Evolutionary conservation across 345 rosid genomes (phyloP).

Genomic region (Jatropha curcas): DNA sequence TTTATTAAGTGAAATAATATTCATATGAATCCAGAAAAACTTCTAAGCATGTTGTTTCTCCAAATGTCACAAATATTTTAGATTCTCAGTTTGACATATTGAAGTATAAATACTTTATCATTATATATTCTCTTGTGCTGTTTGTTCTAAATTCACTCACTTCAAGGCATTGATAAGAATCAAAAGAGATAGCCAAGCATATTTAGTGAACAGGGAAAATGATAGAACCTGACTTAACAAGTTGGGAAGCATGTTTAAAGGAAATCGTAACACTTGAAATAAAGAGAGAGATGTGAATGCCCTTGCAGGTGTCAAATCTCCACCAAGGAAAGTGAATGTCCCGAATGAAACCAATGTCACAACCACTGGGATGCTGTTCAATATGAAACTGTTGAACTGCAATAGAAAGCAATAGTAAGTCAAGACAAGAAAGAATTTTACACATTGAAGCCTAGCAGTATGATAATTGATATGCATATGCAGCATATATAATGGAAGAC

Average conservation of each 20-base stretch:
- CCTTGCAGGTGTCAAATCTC: conserved; percentile 38
- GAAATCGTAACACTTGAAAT: conserved; percentile 36
- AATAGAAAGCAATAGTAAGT: conserved; percentile 10
- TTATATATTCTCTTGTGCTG: no score
- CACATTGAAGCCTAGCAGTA: background rate
- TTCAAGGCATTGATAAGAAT: background rate
- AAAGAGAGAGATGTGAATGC: conserved; percentile 38
- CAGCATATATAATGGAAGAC: background rate
- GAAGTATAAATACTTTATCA: background rate
- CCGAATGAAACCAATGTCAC: conserved; percentile 39
- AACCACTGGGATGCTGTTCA: conserved; percentile 37
- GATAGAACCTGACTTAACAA: conserved; percentile 32
- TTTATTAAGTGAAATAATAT: no score
- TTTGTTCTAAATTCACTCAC: background rate
- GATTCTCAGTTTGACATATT: no score
- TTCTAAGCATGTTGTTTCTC: background rate
- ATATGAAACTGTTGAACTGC: conserved; percentile 36
- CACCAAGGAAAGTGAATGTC: conserved; percentile 35
- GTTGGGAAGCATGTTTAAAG: conserved; percentile 40
- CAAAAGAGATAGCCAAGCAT: background rate
- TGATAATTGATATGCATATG: background rate
- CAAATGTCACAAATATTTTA: background rate
- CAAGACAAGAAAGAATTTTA: background rate
- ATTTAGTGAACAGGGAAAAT: background rate
- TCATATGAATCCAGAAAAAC: background rate